Evolutionary conservation across 2,329 filamentous ascomycete genomes (phyloP), one percentile per base, ranked within the genome.

Genomic region (Pezicula carpinea): DNA sequence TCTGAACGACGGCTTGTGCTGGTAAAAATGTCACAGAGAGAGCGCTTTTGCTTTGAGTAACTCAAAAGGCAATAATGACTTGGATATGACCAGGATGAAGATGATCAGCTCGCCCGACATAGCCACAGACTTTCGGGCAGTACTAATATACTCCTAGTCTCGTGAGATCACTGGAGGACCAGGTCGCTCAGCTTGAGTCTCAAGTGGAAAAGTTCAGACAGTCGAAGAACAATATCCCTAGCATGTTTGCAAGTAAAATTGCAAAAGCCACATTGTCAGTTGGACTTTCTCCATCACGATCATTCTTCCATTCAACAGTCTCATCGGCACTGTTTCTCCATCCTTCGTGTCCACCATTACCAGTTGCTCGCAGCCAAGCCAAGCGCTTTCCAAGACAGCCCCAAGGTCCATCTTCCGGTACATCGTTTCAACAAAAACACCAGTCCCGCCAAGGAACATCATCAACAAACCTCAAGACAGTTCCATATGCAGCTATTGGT

Each of bases 161-260:
- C 22, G 38, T 40, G 5, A 40, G 38, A 26, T 40, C 38, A 11
- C 21, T 44, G 14, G 43, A 44, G 15, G 43, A 35, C 15, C 29
- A 36, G 26, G 43, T 44, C 5, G 23, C 32, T n/a, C 32, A 44
- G n/a, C 34, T 44, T 13, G 43, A 44, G n/a, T 44, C 23, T 1
- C 32, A 44, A 23, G 31, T 44, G 21, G 32, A 38, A 23, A 18
- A 38, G 15, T 26, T 44, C 15, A 21, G 33, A 15, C 21, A 23
- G 26, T 38, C 33, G 10, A 29, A 15, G 5, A 17, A 21, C 18
- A 32, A 22, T 38, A 19, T 26, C 21, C 33, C 33, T 8, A 15
- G 26, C 19, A 14, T 44, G 15, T 40, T 40, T 10, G 19, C 38
- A 10, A 22, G 18, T 22, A 40, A 34, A 35, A 44, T 34, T 35